phyloP scores from a whole-genome alignment of 2,329 filamentous ascomycete species.

The Capronia coronata region DNA sequence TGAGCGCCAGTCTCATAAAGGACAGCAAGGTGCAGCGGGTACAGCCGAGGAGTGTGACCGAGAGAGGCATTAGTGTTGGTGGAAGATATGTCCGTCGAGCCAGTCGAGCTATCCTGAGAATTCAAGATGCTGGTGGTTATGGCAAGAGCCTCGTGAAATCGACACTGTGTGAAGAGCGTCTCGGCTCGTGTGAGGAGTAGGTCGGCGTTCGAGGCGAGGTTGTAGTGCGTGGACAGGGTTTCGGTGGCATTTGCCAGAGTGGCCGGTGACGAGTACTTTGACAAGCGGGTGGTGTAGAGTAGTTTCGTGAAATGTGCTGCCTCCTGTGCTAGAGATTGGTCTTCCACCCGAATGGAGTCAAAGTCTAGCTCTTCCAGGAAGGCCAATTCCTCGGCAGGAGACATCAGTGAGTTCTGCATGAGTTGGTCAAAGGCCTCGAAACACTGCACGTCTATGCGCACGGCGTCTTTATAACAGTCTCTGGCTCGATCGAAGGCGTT shows the following conservation, averaged over 20 bases:
- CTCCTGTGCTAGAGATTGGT: constrained; percentile 67
- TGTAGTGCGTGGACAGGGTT: constrained; percentile 88
- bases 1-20: constrained; percentile 80
- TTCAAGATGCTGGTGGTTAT: constrained; percentile 78
- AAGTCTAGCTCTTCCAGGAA: constrained; percentile 88
- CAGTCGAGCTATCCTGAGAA: constrained; percentile 77
- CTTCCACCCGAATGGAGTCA: constrained; percentile 66
- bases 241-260: constrained; percentile 81
- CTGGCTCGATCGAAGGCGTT: constrained; percentile 96
- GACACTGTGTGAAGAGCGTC: constrained; percentile 87
- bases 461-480: constrained; percentile 96
- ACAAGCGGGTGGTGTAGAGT: constrained; percentile 90
- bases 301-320: constrained; percentile 91
- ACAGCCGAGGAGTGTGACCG: constrained; percentile 51
- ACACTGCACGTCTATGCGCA: constrained; percentile 93
- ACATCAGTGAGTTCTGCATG: constrained; percentile 91
- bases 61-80: constrained; percentile 32
- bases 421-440: constrained; percentile 97
- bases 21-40: constrained; percentile 86
- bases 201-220: constrained; percentile 76
- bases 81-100: constrained; percentile 30
- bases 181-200: constrained; percentile 85
- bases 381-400: constrained; percentile 79
- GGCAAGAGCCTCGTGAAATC: constrained; percentile 76
- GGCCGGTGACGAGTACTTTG: constrained; percentile 84